A percentile compares a stretch with the other conserved stretches of the same genome.
These are phyloP conservation scores for Aspergillus tamarii DNA, from an alignment of 2,329 filamentous ascomycete genomes.

Conservation along the genomic window DNA sequence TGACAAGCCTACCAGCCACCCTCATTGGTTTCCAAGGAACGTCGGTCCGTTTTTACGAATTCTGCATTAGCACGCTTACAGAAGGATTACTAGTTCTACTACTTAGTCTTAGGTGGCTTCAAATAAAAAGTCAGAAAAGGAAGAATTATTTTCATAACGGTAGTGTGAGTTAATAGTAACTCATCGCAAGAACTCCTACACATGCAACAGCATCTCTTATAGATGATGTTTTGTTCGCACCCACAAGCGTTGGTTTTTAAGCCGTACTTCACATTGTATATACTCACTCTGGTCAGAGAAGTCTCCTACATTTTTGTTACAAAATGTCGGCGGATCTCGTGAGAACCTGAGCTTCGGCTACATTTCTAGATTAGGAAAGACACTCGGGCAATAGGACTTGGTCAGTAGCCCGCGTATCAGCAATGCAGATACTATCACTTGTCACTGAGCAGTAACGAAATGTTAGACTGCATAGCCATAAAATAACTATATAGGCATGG, in stretches of 20 bases:
- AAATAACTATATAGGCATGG: background rate
- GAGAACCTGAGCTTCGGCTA: conserved; percentile 24
- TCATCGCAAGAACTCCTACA: background rate
- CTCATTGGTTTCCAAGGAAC: conserved; percentile 16
- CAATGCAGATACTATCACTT: conserved; percentile 4
- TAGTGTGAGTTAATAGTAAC: background rate
- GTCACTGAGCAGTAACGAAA: background rate
- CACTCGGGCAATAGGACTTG: background rate
- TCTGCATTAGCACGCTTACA: conserved; percentile 9
- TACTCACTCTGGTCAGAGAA: background rate
- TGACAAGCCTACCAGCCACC: conserved; percentile 20
- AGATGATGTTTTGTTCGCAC: background rate
- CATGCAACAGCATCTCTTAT: background rate
- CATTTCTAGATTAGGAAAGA: conserved; percentile 23
- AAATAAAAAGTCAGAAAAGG: background rate
- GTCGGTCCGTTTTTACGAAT: conserved; percentile 17
- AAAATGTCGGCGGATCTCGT: conserved; percentile 17
- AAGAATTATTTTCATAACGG: background rate
- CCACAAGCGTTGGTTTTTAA: background rate
- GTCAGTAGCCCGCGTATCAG: background rate
- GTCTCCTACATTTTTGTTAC: background rate
- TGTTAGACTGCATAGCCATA: background rate
- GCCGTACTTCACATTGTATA: background rate
- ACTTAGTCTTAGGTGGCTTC: background rate
- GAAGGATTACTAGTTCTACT: conserved; percentile 2